Evolutionary conservation across 176 grass and related monocot species (phyloP).

Genomic region (Elaeis guineensis): DNA sequence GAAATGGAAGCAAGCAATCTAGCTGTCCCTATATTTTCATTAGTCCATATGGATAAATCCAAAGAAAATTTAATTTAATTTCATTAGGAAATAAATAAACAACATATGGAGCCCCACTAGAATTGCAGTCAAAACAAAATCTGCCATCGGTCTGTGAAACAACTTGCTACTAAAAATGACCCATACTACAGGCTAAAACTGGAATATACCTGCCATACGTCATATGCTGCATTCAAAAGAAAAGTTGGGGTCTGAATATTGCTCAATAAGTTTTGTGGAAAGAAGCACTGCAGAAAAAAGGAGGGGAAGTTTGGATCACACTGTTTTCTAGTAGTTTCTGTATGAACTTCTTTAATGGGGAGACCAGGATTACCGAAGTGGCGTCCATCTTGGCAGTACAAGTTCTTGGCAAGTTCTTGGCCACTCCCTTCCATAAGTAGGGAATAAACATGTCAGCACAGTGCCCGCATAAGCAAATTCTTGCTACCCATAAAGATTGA

Average conservation of each 20-base stretch:
- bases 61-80: background rate
- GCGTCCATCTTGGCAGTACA: slow-evolving; percentile 54
- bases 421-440: slow-evolving; percentile 23
- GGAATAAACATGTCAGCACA: no score
- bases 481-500: no score
- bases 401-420: slow-evolving; percentile 34
- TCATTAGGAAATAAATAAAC: background rate
- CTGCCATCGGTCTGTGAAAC: background rate
- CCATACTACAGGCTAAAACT: background rate
- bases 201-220: no score
- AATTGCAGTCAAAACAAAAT: no score
- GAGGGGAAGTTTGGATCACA: background rate
- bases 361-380: slow-evolving; percentile 40
- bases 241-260: slow-evolving; percentile 65
- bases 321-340: background rate
- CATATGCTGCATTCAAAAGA: slow-evolving; percentile 79
- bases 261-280: slow-evolving; percentile 62
- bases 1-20: no score
- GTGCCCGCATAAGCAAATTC: no score
- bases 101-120: no score
- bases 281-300: slow-evolving; percentile 58
- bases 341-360: no score
- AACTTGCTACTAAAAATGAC: no score
- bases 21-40: no score
- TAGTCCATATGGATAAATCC: no score